phyloP scores from a whole-genome alignment of 768 basidiomycete species.

The Lactarius evosmus region DNA sequence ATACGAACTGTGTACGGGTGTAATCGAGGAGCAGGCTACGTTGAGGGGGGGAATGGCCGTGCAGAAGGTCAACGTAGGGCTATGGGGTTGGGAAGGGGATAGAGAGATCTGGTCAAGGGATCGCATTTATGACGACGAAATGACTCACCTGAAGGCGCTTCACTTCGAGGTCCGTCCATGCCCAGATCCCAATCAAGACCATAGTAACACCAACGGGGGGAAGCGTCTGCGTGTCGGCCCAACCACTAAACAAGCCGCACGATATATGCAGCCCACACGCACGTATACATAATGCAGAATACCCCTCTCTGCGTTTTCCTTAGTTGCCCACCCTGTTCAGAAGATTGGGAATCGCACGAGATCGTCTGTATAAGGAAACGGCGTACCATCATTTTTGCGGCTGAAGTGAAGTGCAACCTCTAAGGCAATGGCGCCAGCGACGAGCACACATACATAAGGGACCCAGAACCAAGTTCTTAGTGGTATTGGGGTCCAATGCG shows the following conservation, averaged over 20 bases:
- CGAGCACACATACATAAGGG: constrained; percentile 40
- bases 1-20: constrained; percentile 46
- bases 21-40: constrained; percentile 55
- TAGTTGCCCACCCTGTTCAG: constrained; percentile 44
- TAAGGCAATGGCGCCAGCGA: constrained; percentile 42
- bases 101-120: constrained; percentile 5
- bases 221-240: constrained; percentile 39
- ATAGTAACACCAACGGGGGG: constrained; percentile 52
- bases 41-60: constrained; percentile 52
- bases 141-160: constrained; percentile 50
- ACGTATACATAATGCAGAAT: constrained; percentile 56
- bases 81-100: constrained; percentile 26
- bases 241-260: background rate
- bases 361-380: background rate
- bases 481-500: constrained; percentile 43
- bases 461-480: constrained; percentile 49
- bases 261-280: constrained; percentile 25
- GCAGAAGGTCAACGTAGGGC: constrained; percentile 58
- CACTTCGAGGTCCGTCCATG: constrained; percentile 57
- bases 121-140: background rate
- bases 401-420: constrained; percentile 48
- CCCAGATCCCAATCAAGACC: constrained; percentile 49
- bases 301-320: constrained; percentile 35
- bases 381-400: constrained; percentile 43
- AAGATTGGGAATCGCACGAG: constrained; percentile 6